Evolutionary conservation across 1,284 basidiomycete genomes (phyloP).

Genomic region (Rhodotorula sp.): DNA sequence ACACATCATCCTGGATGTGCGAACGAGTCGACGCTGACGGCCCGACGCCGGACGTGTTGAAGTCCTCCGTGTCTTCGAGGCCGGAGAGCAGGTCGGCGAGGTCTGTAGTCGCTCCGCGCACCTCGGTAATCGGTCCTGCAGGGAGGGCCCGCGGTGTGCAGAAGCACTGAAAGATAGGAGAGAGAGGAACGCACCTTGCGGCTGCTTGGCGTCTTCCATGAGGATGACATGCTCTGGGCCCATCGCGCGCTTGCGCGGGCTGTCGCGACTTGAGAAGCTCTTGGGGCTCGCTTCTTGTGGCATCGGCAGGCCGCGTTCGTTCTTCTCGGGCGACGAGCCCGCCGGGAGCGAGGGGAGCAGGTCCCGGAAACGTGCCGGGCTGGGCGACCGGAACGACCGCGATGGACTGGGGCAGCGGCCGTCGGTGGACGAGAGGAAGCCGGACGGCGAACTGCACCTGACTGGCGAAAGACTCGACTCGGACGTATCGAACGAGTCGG

Average conservation of each 20-base stretch:
- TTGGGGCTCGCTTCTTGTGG: slow-evolving; percentile 9
- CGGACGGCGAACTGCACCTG: neutral
- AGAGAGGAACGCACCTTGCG: neutral
- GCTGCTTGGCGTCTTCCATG: slow-evolving; percentile 18
- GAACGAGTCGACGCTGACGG: neutral
- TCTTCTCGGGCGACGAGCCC: slow-evolving; percentile 28
- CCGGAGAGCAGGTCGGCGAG: slow-evolving; percentile 36
- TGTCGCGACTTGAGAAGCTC: neutral
- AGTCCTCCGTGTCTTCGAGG: slow-evolving; percentile 32
- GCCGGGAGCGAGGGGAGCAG: slow-evolving; percentile 27
- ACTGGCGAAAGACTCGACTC: slow-evolving; percentile 4
- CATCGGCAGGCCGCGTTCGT: slow-evolving; percentile 25
- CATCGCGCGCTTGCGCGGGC: slow-evolving; percentile 34
- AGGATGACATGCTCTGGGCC: slow-evolving; percentile 39
- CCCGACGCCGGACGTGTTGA: neutral
- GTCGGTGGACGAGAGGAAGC: neutral
- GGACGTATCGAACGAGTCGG: neutral
- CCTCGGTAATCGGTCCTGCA: slow-evolving; percentile 21
- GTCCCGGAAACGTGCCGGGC: slow-evolving; percentile 23
- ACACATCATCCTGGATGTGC: neutral
- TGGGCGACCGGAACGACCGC: slow-evolving; percentile 23
- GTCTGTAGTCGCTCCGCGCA: slow-evolving; percentile 35
- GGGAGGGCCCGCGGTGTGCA: neutral
- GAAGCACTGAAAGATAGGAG: neutral
- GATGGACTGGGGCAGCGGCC: slow-evolving; percentile 1